Evolutionary conservation across 148 eudicot genomes (phyloP).

Genomic region (Vaccinium myrtillus): DNA sequence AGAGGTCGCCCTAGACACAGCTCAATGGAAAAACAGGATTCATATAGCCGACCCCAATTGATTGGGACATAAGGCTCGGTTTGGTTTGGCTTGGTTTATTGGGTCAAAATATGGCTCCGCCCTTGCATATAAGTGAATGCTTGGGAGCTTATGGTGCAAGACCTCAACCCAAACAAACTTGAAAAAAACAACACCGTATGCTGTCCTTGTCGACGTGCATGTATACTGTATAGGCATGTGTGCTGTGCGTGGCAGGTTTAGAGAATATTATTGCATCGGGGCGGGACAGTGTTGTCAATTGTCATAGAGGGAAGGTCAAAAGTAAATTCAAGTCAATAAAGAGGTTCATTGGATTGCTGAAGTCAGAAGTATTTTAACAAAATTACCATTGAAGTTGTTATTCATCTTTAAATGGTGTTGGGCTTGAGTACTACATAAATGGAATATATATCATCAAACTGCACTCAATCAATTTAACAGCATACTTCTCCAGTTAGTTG

Average conservation of each 20-base stretch:
- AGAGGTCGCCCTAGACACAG: too few species aligned
- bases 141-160: neutral
- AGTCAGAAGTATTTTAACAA: neutral
- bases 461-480: conserved; percentile 7
- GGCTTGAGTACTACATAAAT: neutral
- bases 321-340: neutral
- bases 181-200: neutral
- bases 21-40: too few species aligned
- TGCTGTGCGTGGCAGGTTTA: neutral
- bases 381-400: neutral
- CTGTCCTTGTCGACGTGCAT: neutral
- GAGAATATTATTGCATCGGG: neutral
- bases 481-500: conserved; percentile 88
- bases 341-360: neutral
- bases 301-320: neutral
- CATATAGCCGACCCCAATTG: too few species aligned
- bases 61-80: too few species aligned
- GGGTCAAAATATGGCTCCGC: neutral
- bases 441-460: neutral
- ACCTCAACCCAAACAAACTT: neutral
- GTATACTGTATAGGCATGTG: neutral
- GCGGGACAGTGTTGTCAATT: neutral
- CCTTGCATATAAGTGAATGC: neutral
- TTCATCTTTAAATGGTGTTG: neutral
- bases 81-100: too few species aligned